phyloP scores from a whole-genome alignment of 495 filamentous ascomycete genomes.

The Penicillium soppii region DNA sequence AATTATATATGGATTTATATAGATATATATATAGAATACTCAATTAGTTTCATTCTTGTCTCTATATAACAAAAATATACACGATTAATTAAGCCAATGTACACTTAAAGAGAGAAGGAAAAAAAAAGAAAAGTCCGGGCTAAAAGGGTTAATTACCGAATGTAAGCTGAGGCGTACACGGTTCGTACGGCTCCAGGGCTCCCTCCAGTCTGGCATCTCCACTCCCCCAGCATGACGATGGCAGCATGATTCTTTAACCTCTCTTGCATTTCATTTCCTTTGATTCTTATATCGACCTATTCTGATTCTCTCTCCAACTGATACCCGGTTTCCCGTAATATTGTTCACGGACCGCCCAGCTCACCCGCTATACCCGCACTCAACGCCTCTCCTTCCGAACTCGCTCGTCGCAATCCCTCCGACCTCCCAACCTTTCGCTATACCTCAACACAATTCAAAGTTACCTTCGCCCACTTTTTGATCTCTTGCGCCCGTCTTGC shows the following conservation, averaged over 20 bases:
- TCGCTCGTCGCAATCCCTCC: constrained; percentile 11
- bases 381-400: constrained; percentile 10
- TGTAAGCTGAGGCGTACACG: constrained; percentile 12
- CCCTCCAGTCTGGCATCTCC: constrained; percentile 31
- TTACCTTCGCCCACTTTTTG: neutral
- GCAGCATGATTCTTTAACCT: constrained; percentile 19
- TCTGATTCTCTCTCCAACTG: neutral
- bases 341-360: neutral
- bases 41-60: neutral
- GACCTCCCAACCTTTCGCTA: constrained; percentile 5
- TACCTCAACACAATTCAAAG: constrained; percentile 5
- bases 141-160: constrained; percentile 5
- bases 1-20: no score
- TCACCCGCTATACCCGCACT: constrained; percentile 2
- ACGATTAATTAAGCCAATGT: no score
- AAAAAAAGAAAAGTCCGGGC: neutral
- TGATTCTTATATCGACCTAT: neutral
- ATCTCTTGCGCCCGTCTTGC: neutral
- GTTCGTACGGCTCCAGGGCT: constrained; percentile 21
- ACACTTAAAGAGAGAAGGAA: neutral
- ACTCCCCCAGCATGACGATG: constrained; percentile 34
- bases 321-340: neutral
- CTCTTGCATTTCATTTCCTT: constrained; percentile 1
- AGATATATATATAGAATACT: neutral
- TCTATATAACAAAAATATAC: constrained; percentile 1